These are phyloP conservation scores for Dipodascus geniculatus DNA, from an alignment of 805 yeast genomes.

Conservation along the genomic window DNA sequence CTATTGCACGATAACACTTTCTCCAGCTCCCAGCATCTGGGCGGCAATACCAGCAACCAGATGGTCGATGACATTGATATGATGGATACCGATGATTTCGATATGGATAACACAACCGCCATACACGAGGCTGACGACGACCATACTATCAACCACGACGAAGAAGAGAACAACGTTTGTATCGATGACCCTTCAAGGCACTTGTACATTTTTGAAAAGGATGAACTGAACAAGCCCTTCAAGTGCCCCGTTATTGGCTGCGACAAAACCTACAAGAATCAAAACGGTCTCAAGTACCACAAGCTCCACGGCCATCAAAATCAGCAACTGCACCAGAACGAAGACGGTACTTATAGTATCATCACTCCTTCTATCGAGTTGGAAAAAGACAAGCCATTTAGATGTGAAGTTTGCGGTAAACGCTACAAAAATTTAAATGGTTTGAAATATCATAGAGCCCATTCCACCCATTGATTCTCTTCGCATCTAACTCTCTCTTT, in stretches of 20 bases:
- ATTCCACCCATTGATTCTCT: conserved; percentile 71
- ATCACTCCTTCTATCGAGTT: conserved; percentile 92
- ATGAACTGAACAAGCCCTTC: conserved; percentile 78
- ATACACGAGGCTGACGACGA: background rate
- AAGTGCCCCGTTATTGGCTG: conserved; percentile 98
- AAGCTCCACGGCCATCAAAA: conserved; percentile 94
- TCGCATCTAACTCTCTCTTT: background rate
- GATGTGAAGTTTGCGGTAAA: conserved; percentile 97
- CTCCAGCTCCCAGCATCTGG: conserved; percentile 3
- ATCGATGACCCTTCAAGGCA: conserved; percentile 97
- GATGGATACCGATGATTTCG: conserved; percentile 10
- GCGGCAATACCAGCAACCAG: background rate
- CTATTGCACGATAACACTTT: background rate
- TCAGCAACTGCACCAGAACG: conserved; percentile 79
- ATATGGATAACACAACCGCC: background rate
- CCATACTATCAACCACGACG: background rate
- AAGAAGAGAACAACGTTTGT: conserved; percentile 27
- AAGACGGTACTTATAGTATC: conserved; percentile 86
- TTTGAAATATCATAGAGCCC: conserved; percentile 93
- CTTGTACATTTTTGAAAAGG: conserved; percentile 81
- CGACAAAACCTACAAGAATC: conserved; percentile 94
- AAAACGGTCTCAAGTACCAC: conserved; percentile 93
- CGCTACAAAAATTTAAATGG: conserved; percentile 94
- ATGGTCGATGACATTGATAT: conserved; percentile 47
- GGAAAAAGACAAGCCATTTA: conserved; percentile 96